phyloP scores from a whole-genome alignment of 768 basidiomycete genomes.

The Candolleomyces aberdarensis region DNA sequence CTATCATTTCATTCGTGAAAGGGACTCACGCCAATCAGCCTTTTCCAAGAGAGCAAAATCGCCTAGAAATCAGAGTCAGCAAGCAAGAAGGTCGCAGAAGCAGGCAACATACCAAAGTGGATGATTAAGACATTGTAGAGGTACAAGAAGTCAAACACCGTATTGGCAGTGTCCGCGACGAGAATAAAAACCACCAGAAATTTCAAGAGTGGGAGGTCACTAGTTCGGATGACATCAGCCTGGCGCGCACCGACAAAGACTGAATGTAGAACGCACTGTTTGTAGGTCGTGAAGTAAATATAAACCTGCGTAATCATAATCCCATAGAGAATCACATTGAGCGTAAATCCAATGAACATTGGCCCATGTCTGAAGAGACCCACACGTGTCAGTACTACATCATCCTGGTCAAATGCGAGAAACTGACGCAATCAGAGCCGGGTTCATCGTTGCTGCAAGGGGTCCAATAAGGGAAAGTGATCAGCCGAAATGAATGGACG shows the following conservation, averaged over 20 bases:
- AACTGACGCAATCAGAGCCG: slow-evolving; percentile 32
- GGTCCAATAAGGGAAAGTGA: neutral
- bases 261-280: slow-evolving; percentile 22
- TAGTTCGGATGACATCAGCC: slow-evolving; percentile 12
- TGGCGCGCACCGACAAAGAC: neutral
- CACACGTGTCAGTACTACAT: neutral
- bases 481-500: neutral
- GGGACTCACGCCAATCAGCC: slow-evolving; percentile 11
- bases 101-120: slow-evolving; percentile 37
- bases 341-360: slow-evolving; percentile 44
- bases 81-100: neutral
- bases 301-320: slow-evolving; percentile 49
- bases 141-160: slow-evolving; percentile 40
- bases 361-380: slow-evolving; percentile 38
- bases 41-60: slow-evolving; percentile 9
- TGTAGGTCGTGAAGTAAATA: slow-evolving; percentile 40
- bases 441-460: slow-evolving; percentile 12
- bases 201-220: slow-evolving; percentile 46
- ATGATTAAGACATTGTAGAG: slow-evolving; percentile 44
- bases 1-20: neutral
- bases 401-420: neutral
- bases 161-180: slow-evolving; percentile 47
- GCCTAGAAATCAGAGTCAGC: slow-evolving; percentile 6
- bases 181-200: slow-evolving; percentile 41
- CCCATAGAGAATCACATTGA: slow-evolving; percentile 47